These are phyloP conservation scores for Ochetophila trinervis DNA, from an alignment of 306 rosid species.

Conservation along the genomic window DNA sequence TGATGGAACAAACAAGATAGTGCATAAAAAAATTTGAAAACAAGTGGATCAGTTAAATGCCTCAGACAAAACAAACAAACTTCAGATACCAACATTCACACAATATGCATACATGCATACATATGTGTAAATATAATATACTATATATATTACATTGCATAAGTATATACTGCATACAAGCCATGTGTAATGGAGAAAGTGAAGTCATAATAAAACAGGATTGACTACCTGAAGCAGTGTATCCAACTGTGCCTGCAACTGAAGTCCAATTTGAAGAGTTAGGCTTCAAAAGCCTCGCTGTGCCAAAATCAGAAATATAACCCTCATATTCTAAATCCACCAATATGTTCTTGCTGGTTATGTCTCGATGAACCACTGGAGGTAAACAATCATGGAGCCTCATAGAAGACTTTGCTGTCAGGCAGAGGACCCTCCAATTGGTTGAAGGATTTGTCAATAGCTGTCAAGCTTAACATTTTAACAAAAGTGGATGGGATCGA, in stretches of 20 bases:
- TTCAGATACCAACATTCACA: too few relatives aligned
- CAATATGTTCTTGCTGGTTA: constrained; percentile 22
- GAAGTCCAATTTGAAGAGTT: constrained; percentile 5
- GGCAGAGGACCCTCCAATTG: constrained; percentile 30
- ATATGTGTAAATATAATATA: too few relatives aligned
- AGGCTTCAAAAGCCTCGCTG: constrained; percentile 18
- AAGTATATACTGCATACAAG: too few relatives aligned
- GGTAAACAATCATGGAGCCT: constrained; percentile 24
- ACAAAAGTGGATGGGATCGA: constrained; percentile 35
- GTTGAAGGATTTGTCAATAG: constrained; percentile 34
- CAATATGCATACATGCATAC: too few relatives aligned
- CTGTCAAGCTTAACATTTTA: constrained; percentile 23
- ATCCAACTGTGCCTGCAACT: constrained; percentile 23
- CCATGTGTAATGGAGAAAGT: too few relatives aligned
- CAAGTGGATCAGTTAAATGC: too few relatives aligned
- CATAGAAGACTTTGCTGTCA: constrained; percentile 15
- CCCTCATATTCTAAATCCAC: constrained; percentile 5
- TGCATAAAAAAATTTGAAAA: too few relatives aligned
- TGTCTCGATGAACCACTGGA: constrained; percentile 26
- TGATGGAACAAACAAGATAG: too few relatives aligned
- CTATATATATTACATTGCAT: too few relatives aligned
- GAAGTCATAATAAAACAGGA: neutral
- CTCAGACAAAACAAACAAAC: too few relatives aligned
- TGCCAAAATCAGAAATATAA: constrained; percentile 11
- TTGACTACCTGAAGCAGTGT: constrained; percentile 23